Evolutionary conservation across 257 asterid species (phyloP).

Genomic region (Solanum ossicruentum): DNA sequence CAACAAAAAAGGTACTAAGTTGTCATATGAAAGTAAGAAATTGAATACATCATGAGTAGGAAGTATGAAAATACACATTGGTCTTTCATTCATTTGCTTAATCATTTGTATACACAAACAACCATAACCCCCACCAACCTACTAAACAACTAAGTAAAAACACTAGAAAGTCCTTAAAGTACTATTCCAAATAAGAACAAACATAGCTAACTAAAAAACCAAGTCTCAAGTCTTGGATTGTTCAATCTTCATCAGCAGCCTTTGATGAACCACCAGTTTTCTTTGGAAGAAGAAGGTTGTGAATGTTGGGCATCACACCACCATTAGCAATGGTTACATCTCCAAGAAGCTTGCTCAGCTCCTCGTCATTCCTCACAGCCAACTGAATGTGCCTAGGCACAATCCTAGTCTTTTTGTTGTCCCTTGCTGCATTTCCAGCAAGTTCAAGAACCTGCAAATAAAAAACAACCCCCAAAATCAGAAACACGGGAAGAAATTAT

Average conservation of each 20-base stretch:
- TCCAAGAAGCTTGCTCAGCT: constrained; percentile 6
- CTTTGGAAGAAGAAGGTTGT: constrained; percentile 11
- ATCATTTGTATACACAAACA: constrained; percentile 13
- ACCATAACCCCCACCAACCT: background rate
- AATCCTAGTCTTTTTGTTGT: constrained; percentile 7
- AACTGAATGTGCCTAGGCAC: constrained; percentile 7
- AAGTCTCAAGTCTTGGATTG: background rate
- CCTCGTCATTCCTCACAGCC: constrained; percentile 7
- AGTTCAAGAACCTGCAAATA: constrained; percentile 2
- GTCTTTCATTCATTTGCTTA: background rate
- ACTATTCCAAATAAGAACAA: background rate
- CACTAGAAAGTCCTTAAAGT: background rate
- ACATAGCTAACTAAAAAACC: background rate
- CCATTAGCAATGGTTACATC: constrained; percentile 6
- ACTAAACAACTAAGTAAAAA: background rate
- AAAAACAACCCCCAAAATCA: background rate
- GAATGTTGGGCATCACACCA: constrained; percentile 10
- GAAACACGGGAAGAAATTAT: background rate
- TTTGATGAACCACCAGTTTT: background rate
- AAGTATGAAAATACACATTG: background rate
- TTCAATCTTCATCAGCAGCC: constrained; percentile 5
- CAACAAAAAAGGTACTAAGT: no score
- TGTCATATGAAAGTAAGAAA: background rate
- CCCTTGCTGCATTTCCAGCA: constrained; percentile 9
- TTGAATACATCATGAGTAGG: background rate